phyloP scores from a whole-genome alignment of 768 basidiomycete genomes.

The Amanita rubescens region DNA sequence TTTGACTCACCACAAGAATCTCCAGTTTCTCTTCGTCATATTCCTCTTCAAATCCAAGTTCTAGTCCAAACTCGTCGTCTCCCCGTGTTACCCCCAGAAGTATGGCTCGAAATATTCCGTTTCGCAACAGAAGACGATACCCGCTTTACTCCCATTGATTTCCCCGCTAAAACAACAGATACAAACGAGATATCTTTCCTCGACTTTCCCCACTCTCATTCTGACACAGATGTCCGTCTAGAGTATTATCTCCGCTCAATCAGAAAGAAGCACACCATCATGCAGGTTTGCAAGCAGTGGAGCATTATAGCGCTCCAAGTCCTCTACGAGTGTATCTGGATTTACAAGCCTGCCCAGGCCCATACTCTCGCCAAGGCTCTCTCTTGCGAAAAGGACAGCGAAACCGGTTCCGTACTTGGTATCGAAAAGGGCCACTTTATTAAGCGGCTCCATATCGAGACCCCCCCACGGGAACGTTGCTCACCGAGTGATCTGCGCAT shows the following conservation, averaged over 20 bases:
- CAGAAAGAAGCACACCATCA: slow-evolving; percentile 40
- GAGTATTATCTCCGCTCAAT: slow-evolving; percentile 40
- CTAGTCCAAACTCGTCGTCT: slow-evolving; percentile 11
- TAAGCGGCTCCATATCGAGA: slow-evolving; percentile 64
- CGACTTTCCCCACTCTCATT: slow-evolving; percentile 31
- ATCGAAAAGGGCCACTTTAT: slow-evolving; percentile 39
- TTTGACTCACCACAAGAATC: not conserved
- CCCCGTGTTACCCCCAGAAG: slow-evolving; percentile 49
- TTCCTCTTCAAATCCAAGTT: not conserved
- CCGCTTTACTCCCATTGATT: slow-evolving; percentile 7
- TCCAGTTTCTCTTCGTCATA: not conserved
- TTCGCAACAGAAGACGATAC: slow-evolving; percentile 34
- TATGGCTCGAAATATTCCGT: slow-evolving; percentile 62
- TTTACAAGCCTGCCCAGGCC: slow-evolving; percentile 45
- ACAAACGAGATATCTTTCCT: slow-evolving; percentile 51
- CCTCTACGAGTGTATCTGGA: slow-evolving; percentile 67
- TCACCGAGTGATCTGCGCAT: slow-evolving; percentile 58
- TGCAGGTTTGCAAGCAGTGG: slow-evolving; percentile 52
- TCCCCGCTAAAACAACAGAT: slow-evolving; percentile 14
- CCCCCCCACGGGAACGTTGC: slow-evolving; percentile 55
- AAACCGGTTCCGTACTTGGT: slow-evolving; percentile 15
- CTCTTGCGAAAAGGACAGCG: slow-evolving; percentile 26
- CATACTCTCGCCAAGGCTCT: slow-evolving; percentile 32
- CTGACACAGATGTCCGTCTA: slow-evolving; percentile 27
- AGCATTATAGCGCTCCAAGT: slow-evolving; percentile 44